Percentiles rank a stretch among this genome's conserved stretches.
These are phyloP conservation scores for Candida anutae DNA, from an alignment of 1,139 yeast species.

Conservation along the genomic window DNA sequence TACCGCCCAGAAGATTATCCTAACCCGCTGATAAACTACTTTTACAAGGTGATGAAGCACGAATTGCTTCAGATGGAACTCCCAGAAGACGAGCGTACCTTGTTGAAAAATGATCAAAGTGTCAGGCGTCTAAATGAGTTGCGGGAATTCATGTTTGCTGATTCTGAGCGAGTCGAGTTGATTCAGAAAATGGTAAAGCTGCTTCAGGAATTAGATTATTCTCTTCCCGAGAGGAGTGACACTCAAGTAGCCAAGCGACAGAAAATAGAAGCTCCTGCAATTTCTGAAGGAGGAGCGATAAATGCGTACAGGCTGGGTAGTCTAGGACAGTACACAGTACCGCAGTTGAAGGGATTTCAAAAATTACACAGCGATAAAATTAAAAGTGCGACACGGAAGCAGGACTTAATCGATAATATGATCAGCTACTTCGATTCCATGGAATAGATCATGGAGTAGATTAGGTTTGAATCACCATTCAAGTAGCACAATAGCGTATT, in stretches of 20 bases:
- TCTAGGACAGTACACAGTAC: conserved; percentile 28
- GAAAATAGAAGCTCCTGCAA: conserved; percentile 13
- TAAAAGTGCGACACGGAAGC: conserved; percentile 29
- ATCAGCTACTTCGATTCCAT: too few species aligned
- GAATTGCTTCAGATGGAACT: conserved; percentile 57
- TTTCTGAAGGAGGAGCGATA: conserved; percentile 27
- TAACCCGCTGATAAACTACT: conserved; percentile 65
- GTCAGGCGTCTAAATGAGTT: conserved; percentile 9
- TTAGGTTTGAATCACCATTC: too few species aligned
- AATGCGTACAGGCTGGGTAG: conserved; percentile 31
- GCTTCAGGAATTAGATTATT: conserved; percentile 7
- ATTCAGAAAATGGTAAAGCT: conserved; percentile 11
- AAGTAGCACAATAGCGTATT: too few species aligned
- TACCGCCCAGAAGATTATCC: conserved; percentile 54
- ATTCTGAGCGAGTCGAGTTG: conserved; percentile 3
- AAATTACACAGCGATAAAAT: conserved; percentile 25
- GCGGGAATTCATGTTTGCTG: conserved; percentile 5
- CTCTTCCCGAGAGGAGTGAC: conserved; percentile 7
- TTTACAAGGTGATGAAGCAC: conserved; percentile 57
- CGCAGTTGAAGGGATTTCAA: conserved; percentile 33
- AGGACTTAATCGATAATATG: conserved; percentile 38
- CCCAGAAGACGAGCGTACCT: conserved; percentile 19
- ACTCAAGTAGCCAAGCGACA: conserved; percentile 11
- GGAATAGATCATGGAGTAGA: too few species aligned
- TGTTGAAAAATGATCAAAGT: conserved; percentile 12